Evolutionary conservation across 495 filamentous ascomycete genomes (phyloP).

Genomic region (Penicillium riverlandense): DNA sequence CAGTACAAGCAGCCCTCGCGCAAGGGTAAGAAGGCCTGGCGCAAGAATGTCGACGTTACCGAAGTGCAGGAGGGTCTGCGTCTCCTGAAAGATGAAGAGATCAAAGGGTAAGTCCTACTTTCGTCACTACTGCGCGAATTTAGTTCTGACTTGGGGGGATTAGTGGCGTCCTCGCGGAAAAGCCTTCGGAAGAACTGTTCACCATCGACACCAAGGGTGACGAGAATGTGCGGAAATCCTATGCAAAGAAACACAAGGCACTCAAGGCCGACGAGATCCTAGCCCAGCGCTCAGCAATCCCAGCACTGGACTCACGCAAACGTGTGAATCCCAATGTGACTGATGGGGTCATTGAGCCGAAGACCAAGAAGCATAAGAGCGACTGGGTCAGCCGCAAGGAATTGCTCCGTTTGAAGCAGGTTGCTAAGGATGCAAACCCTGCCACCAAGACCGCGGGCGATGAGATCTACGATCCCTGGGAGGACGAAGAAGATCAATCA

Average conservation of each 20-base stretch:
- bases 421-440: conserved; percentile 66
- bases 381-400: conserved; percentile 78
- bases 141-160: conserved; percentile 3
- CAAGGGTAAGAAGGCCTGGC: conserved; percentile 98
- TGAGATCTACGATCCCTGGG: conserved; percentile 72
- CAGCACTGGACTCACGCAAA: conserved; percentile 69
- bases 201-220: conserved; percentile 70
- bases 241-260: conserved; percentile 59
- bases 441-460: conserved; percentile 46
- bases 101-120: conserved; percentile 60
- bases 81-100: conserved; percentile 75
- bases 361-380: conserved; percentile 62
- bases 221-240: conserved; percentile 48
- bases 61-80: conserved; percentile 80
- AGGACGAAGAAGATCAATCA: conserved; percentile 34
- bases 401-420: conserved; percentile 62
- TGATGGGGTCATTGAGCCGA: conserved; percentile 61
- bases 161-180: conserved; percentile 79
- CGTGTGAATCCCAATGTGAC: conserved; percentile 49
- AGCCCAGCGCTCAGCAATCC: conserved; percentile 70
- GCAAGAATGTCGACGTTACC: conserved; percentile 92
- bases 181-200: conserved; percentile 73
- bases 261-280: conserved; percentile 90
- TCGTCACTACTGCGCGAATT: background rate
- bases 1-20: conserved; percentile 77